Evolutionary conservation across 805 yeast species (phyloP).

Genomic region (Suhomyces sp.): DNA sequence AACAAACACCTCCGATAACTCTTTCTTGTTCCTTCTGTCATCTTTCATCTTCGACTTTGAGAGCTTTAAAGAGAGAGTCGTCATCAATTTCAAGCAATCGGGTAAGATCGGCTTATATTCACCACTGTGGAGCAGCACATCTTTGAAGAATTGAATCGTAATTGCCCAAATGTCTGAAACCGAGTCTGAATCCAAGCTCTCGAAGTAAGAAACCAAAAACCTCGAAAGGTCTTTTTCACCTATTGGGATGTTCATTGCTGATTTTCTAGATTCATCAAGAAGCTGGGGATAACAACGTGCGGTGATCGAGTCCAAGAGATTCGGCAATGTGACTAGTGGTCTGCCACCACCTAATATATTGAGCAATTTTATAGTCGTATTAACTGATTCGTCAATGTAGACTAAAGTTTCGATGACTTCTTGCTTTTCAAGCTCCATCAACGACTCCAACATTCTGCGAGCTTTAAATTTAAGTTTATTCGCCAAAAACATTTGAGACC

Average conservation of each 20-base stretch:
- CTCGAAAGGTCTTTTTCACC: slow-evolving; percentile 43
- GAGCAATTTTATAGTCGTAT: slow-evolving; percentile 49
- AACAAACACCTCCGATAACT: slow-evolving; percentile 38
- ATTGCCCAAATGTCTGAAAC: slow-evolving; percentile 75
- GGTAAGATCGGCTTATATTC: slow-evolving; percentile 51
- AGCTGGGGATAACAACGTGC: slow-evolving; percentile 42
- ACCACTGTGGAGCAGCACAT: slow-evolving; percentile 46
- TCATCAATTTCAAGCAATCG: slow-evolving; percentile 50
- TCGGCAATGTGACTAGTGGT: slow-evolving; percentile 70
- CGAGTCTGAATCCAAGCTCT: slow-evolving; percentile 68
- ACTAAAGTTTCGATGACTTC: slow-evolving; percentile 71
- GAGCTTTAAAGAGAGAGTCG: slow-evolving; percentile 54
- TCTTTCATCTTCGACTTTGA: slow-evolving; percentile 60
- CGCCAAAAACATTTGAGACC: slow-evolving; percentile 40
- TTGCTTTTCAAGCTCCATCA: slow-evolving; percentile 65
- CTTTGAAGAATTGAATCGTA: slow-evolving; percentile 57
- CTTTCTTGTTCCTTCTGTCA: slow-evolving; percentile 59
- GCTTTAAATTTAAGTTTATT: slow-evolving; percentile 67
- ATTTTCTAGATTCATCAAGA: slow-evolving; percentile 31
- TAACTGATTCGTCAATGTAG: slow-evolving; percentile 21
- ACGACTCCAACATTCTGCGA: slow-evolving; percentile 58
- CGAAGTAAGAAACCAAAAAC: slow-evolving; percentile 61
- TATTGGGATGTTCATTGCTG: slow-evolving; percentile 48
- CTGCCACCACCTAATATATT: slow-evolving; percentile 83
- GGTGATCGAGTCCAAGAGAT: slow-evolving; percentile 54